Conservation (phyloP, 805 yeast species). For the Ogataea ramenticola region DNA sequence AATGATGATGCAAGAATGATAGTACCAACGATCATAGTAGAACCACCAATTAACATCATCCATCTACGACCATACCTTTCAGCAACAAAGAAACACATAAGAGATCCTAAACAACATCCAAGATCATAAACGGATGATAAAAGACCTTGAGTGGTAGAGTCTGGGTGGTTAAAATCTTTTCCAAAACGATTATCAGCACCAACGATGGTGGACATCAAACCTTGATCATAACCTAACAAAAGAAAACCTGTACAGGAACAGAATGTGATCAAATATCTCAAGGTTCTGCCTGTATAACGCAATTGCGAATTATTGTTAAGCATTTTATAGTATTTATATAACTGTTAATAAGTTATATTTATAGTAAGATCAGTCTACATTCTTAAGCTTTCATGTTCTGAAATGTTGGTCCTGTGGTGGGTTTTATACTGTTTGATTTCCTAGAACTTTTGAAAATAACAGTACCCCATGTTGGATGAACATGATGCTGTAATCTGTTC, state of each 20-base stretch:
- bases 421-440: too few species aligned
- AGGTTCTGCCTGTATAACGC: slow-evolving; percentile 36
- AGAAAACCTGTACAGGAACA: slow-evolving; percentile 60
- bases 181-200: slow-evolving; percentile 55
- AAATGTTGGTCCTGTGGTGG: too few species aligned
- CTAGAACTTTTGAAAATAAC: too few species aligned
- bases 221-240: slow-evolving; percentile 75
- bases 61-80: slow-evolving; percentile 62
- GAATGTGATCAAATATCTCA: slow-evolving; percentile 42
- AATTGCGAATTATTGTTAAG: too few species aligned
- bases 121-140: slow-evolving; percentile 62
- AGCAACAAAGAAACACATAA: slow-evolving; percentile 54
- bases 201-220: slow-evolving; percentile 62
- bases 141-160: slow-evolving; percentile 62
- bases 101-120: slow-evolving; percentile 72
- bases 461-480: too few species aligned
- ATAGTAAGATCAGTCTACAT: too few species aligned
- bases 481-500: too few species aligned
- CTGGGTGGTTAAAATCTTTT: slow-evolving; percentile 36
- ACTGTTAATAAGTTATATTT: too few species aligned
- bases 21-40: slow-evolving; percentile 54
- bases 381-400: too few species aligned
- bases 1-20: slow-evolving; percentile 47
- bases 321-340: too few species aligned
- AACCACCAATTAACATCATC: slow-evolving; percentile 47